Evolutionary conservation across 345 rosid genomes (phyloP).

Genomic region (Syzygium jambos): DNA sequence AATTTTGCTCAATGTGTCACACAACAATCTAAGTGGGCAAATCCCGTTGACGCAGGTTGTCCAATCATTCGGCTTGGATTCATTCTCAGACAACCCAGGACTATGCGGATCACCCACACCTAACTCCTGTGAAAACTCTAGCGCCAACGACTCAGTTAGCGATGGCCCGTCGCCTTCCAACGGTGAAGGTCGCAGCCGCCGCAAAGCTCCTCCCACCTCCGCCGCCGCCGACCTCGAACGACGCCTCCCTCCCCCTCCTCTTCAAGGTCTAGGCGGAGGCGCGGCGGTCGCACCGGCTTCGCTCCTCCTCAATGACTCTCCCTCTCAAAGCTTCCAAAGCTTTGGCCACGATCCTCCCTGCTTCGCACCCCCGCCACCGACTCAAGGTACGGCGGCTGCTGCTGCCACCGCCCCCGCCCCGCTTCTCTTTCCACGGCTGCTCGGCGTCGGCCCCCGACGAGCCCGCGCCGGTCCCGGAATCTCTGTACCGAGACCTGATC

Average conservation of each 20-base stretch:
- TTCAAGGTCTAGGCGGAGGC: background rate
- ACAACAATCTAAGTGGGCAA: too few species aligned
- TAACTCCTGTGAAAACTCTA: too few species aligned
- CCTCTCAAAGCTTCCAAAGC: slow-evolving; percentile 52
- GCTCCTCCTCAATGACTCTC: slow-evolving; percentile 47
- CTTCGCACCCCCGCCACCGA: background rate
- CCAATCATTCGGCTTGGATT: too few species aligned
- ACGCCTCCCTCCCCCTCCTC: background rate
- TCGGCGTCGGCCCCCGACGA: slow-evolving; percentile 10
- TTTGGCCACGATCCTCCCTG: slow-evolving; percentile 11
- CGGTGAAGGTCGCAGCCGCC: too few species aligned
- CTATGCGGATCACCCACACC: too few species aligned
- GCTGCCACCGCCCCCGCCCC: slow-evolving; percentile 7
- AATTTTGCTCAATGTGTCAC: background rate
- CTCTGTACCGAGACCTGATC: slow-evolving; percentile 39
- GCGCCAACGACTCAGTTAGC: too few species aligned
- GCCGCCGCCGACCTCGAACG: background rate
- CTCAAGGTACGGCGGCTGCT: slow-evolving; percentile 16
- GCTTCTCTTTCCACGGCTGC: slow-evolving; percentile 10
- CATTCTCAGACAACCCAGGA: too few species aligned
- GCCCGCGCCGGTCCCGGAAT: background rate
- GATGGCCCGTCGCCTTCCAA: too few species aligned
- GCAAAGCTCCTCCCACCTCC: too few species aligned
- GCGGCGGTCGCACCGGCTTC: background rate
- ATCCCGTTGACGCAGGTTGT: too few species aligned